Evolutionary conservation across 305 asterid genomes (phyloP).

Genomic region (Lippia alba): DNA sequence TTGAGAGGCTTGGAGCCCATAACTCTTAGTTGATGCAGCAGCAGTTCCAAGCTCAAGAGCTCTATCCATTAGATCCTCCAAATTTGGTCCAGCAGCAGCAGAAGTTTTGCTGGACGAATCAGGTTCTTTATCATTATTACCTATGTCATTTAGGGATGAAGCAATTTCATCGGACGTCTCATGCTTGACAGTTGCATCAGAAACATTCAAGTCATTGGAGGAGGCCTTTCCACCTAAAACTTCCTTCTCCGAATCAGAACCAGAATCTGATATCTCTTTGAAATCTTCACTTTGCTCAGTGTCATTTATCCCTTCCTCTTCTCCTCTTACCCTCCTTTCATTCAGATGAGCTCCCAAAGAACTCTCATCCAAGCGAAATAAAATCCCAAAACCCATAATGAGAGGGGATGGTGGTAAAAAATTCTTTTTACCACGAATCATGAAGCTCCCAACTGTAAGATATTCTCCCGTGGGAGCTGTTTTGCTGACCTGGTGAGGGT

Average conservation of each 20-base stretch:
- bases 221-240: constrained; percentile 47
- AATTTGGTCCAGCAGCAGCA: constrained; percentile 51
- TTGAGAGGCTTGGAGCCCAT: constrained; percentile 59
- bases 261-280: constrained; percentile 67
- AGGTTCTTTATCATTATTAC: constrained; percentile 37
- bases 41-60: constrained; percentile 94
- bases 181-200: constrained; percentile 44
- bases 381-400: constrained; percentile 93
- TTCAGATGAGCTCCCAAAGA: constrained; percentile 97
- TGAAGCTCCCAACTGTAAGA: constrained; percentile 98
- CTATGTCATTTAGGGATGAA: constrained; percentile 28
- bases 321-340: constrained; percentile 96
- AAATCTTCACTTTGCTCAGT: constrained; percentile 60
- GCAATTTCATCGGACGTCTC: constrained; percentile 41
- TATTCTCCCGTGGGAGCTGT: constrained; percentile 99
- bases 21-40: constrained; percentile 60
- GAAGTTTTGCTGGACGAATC: constrained; percentile 47
- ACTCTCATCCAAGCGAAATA: constrained; percentile 95
- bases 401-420: constrained; percentile 97
- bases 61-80: constrained; percentile 90
- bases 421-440: constrained; percentile 97
- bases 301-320: constrained; percentile 81
- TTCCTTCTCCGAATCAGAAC: constrained; percentile 75
- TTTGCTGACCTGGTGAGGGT: constrained; percentile 95
- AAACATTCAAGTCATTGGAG: constrained; percentile 36